Evolutionary conservation across 192 early-diverging fungal species (phyloP).

Genomic region (Podila epicladia): DNA sequence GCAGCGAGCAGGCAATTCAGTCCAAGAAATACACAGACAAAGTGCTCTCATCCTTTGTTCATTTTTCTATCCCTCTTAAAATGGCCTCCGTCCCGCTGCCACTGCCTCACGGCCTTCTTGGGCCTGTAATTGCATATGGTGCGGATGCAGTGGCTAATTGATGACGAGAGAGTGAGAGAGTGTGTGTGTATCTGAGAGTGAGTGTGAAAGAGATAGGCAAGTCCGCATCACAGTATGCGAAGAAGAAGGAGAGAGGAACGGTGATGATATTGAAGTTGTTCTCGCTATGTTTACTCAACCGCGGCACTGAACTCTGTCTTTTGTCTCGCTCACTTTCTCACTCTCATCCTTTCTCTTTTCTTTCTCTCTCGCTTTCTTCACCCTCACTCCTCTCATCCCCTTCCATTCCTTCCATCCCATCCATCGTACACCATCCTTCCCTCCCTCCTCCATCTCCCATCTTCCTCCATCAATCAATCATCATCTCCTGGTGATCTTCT

Average conservation of each 20-base stretch:
- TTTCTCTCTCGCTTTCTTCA: not conserved
- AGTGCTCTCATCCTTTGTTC: too few relatives aligned
- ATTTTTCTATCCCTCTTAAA: too few relatives aligned
- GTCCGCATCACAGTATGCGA: too few relatives aligned
- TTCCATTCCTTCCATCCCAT: slow-evolving; percentile 1
- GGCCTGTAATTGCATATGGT: too few relatives aligned
- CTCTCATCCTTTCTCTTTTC: not conserved
- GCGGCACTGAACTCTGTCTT: not conserved
- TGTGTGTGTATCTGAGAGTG: not conserved
- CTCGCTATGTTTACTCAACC: not conserved
- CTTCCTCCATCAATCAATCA: not conserved
- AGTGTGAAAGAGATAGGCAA: not conserved
- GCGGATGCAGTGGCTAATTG: too few relatives aligned
- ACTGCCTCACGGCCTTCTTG: too few relatives aligned
- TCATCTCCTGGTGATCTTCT: not conserved
- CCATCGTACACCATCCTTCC: not conserved
- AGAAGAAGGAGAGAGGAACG: not conserved
- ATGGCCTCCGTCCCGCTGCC: too few relatives aligned
- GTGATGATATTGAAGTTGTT: not conserved
- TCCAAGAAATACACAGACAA: too few relatives aligned
- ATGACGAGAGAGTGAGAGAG: not conserved
- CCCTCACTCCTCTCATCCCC: not conserved
- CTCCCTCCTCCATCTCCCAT: not conserved
- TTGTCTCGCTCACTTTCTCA: not conserved
- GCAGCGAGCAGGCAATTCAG: too few relatives aligned